Conservation (phyloP, 345 rosid species). For the Kernera saxatilis region DNA sequence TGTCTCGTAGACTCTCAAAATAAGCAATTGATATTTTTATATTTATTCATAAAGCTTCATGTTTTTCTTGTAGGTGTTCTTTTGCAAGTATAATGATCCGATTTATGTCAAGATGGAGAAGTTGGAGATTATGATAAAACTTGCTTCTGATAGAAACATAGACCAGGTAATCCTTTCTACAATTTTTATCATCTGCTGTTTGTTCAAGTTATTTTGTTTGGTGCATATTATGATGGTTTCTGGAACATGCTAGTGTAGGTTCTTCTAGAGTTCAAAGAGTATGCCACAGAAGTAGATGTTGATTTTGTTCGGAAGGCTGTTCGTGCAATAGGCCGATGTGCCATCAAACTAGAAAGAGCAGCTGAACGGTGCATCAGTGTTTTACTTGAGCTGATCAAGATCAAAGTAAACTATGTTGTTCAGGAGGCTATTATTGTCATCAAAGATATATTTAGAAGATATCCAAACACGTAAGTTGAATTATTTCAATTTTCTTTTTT, state of each 20-base stretch:
- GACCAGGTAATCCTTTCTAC: constrained; percentile 60
- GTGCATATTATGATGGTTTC: constrained; percentile 9
- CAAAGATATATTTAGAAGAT: constrained; percentile 97
- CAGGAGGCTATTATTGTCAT: constrained; percentile 98
- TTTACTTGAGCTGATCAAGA: constrained; percentile 92
- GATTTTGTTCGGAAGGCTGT: constrained; percentile 96
- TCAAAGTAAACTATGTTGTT: constrained; percentile 96
- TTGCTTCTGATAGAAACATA: constrained; percentile 91
- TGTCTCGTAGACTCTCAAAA: neutral
- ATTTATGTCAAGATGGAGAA: constrained; percentile 99
- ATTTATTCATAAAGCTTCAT: neutral
- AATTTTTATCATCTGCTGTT: neutral
- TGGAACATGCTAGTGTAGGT: constrained; percentile 47
- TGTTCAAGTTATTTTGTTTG: neutral
- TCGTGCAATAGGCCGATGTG: constrained; percentile 95
- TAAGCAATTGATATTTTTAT: constrained; percentile 1
- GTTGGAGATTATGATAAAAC: constrained; percentile 96
- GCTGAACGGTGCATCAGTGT: constrained; percentile 97
- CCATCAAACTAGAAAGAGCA: constrained; percentile 95
- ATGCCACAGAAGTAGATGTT: constrained; percentile 97
- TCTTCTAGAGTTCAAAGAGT: constrained; percentile 92
- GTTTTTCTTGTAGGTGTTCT: constrained; percentile 62
- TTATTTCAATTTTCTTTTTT: neutral
- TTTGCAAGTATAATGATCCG: constrained; percentile 99
- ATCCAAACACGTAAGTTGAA: constrained; percentile 77